Percentiles rank a stretch among this genome's conserved stretches.
These are phyloP conservation scores for Vitis labrusca DNA, from an alignment of 164 flowering plant species.

Conservation along the genomic window DNA sequence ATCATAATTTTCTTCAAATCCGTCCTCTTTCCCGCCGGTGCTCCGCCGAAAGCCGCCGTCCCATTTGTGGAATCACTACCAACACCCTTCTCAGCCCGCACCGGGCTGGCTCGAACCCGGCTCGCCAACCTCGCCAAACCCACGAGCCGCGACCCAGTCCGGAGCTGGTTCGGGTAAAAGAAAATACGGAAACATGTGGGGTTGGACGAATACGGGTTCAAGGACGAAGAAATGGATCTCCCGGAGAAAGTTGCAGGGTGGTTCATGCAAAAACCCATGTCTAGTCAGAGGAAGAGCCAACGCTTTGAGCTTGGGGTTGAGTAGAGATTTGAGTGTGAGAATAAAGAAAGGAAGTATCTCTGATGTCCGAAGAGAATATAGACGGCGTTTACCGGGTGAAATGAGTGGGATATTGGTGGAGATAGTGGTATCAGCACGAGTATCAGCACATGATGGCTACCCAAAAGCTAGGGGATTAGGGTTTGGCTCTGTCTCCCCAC, in stretches of 20 bases:
- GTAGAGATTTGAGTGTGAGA: neutral
- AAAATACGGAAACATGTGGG: slow-evolving; percentile 1
- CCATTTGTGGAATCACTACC: too few species aligned
- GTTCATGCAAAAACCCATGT: slow-evolving; percentile 24
- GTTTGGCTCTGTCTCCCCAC: too few species aligned
- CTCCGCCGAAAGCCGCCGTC: neutral
- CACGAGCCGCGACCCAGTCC: slow-evolving; percentile 1
- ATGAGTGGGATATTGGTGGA: too few species aligned
- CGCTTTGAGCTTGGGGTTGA: neutral
- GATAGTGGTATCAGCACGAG: too few species aligned
- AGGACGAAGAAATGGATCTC: slow-evolving; percentile 7
- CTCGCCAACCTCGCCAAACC: neutral
- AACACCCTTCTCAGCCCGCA: slow-evolving; percentile 9
- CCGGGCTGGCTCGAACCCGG: neutral
- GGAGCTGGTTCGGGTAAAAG: slow-evolving; percentile 14
- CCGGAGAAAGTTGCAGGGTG: slow-evolving; percentile 20
- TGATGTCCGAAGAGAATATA: too few species aligned
- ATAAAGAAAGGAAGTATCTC: too few species aligned
- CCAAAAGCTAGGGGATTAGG: too few species aligned
- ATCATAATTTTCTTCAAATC: slow-evolving; percentile 94
- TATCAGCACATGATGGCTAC: too few species aligned
- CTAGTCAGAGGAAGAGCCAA: neutral
- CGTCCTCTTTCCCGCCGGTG: slow-evolving; percentile 59
- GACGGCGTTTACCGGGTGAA: too few species aligned
- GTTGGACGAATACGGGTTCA: slow-evolving; percentile 5